Evolutionary conservation across 768 basidiomycete species (phyloP).

Genomic region (Pisolithus microcarpus): DNA sequence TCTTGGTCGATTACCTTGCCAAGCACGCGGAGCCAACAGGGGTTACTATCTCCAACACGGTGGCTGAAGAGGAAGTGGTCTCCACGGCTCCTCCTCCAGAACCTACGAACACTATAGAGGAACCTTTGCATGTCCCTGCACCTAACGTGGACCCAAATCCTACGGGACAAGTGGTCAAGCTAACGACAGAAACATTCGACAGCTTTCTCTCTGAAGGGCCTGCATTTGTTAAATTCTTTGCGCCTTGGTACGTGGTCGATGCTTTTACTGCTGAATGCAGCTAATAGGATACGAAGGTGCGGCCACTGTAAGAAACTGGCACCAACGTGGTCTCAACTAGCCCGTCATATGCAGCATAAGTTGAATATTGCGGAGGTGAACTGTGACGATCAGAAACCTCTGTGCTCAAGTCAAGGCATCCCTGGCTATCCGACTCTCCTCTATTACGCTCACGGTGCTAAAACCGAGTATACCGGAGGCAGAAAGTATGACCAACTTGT

Average conservation of each 20-base stretch:
- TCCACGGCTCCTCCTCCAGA: not conserved
- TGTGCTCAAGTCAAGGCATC: conserved; percentile 65
- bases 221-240: conserved; percentile 75
- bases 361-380: conserved; percentile 82
- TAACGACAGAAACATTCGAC: conserved; percentile 31
- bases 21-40: conserved; percentile 30
- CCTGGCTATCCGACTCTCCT: conserved; percentile 79
- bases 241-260: conserved; percentile 61
- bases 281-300: conserved; percentile 43
- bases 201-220: conserved; percentile 38
- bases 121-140: conserved; percentile 12
- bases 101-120: conserved; percentile 1
- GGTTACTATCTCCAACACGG: conserved; percentile 3
- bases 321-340: conserved; percentile 74
- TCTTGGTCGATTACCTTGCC: conserved; percentile 50
- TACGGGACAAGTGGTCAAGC: conserved; percentile 18
- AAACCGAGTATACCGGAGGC: conserved; percentile 69
- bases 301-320: conserved; percentile 95
- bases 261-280: too few species aligned
- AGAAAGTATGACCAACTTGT: conserved; percentile 66
- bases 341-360: conserved; percentile 57
- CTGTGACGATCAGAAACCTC: conserved; percentile 65
- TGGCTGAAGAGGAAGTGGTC: conserved; percentile 5
- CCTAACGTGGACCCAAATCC: conserved; percentile 16
- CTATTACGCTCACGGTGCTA: conserved; percentile 54